phyloP scores from a whole-genome alignment of 2,329 filamentous ascomycete genomes.

The Pyrenophora teres region DNA sequence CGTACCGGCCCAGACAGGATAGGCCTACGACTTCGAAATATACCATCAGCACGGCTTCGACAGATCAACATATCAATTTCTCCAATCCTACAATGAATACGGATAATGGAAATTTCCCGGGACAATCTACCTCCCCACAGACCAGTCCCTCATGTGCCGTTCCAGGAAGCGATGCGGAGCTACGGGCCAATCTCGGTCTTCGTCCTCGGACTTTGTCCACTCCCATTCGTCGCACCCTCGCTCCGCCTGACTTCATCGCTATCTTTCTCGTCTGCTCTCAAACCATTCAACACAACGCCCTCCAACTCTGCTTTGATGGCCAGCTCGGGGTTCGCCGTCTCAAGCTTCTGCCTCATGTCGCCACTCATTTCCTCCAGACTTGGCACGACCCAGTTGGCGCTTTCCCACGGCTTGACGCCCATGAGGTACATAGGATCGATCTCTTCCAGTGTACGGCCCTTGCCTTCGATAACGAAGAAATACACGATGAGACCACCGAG shows the following conservation, averaged over 20 bases:
- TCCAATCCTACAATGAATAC: neutral
- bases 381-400: constrained; percentile 54
- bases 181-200: constrained; percentile 9
- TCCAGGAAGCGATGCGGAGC: neutral
- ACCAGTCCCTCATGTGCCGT: neutral
- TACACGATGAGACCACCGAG: constrained; percentile 68
- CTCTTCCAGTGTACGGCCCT: constrained; percentile 75
- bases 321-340: constrained; percentile 30
- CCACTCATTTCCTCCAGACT: constrained; percentile 33
- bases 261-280: constrained; percentile 7
- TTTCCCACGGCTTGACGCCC: constrained; percentile 66
- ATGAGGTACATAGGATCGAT: constrained; percentile 74
- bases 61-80: neutral
- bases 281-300: neutral
- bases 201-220: constrained; percentile 10
- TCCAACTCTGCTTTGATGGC: constrained; percentile 13
- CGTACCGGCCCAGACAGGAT: no score
- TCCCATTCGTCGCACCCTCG: constrained; percentile 3
- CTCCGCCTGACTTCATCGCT: neutral
- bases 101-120: neutral
- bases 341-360: constrained; percentile 28
- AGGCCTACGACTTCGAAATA: no score
- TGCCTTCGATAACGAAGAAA: constrained; percentile 76
- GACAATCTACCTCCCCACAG: constrained; percentile 4
- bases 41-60: no score